These are phyloP conservation scores for Ajuga chamaepitys DNA, from an alignment of 257 asterid genomes.

Conservation along the genomic window DNA sequence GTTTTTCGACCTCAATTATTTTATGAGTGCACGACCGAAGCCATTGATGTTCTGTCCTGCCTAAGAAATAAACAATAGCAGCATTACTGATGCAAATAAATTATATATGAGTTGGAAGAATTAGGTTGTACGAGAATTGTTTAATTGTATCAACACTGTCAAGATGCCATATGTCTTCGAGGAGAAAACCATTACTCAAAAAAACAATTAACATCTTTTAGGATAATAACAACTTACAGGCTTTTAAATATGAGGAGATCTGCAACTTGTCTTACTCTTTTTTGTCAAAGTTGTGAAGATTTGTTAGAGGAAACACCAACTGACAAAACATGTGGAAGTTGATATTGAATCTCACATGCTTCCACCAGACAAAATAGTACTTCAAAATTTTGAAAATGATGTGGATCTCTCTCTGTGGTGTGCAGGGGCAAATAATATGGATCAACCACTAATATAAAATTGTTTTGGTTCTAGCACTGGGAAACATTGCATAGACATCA, in stretches of 20 bases:
- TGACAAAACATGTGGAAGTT: neutral
- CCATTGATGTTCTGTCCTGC: too few relatives aligned
- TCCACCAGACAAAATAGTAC: neutral
- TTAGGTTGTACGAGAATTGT: slow-evolving; percentile 10
- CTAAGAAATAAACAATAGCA: too few relatives aligned
- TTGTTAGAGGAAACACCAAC: neutral
- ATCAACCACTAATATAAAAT: neutral
- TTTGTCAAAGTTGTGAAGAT: too few relatives aligned
- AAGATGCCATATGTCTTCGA: slow-evolving; percentile 9
- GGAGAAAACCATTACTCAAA: neutral
- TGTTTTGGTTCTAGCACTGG: neutral
- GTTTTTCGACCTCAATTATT: too few relatives aligned
- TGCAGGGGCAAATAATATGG: neutral
- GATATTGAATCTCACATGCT: neutral
- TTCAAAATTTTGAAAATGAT: neutral
- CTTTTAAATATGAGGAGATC: too few relatives aligned
- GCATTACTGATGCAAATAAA: too few relatives aligned
- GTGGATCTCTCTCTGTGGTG: too few relatives aligned
- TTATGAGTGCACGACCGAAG: too few relatives aligned
- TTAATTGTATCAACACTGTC: neutral
- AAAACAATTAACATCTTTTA: too few relatives aligned
- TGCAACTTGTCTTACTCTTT: too few relatives aligned
- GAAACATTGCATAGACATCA: slow-evolving; percentile 17
- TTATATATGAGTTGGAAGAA: too few relatives aligned
- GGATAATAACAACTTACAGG: too few relatives aligned